phyloP scores from a whole-genome alignment of 1,139 yeast species.

The Zygoascus sp. region DNA sequence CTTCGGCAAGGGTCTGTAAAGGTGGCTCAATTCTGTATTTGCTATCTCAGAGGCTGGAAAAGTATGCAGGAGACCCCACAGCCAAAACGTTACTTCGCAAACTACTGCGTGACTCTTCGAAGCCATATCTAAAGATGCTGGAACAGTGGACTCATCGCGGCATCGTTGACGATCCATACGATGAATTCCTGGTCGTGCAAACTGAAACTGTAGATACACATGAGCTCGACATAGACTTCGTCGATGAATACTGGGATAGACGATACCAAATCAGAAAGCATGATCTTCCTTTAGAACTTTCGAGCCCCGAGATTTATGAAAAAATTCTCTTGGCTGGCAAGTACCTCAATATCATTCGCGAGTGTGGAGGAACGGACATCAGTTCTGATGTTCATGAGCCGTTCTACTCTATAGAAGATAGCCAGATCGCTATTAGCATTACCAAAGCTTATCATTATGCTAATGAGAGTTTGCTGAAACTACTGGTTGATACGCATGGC shows the following conservation, averaged over 20 bases:
- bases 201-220: constrained; percentile 38
- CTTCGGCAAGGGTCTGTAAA: constrained; percentile 27
- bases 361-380: constrained; percentile 43
- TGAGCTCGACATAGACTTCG: constrained; percentile 42
- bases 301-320: constrained; percentile 49
- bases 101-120: constrained; percentile 57
- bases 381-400: constrained; percentile 19
- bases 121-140: constrained; percentile 62
- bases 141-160: constrained; percentile 79
- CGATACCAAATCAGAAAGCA: constrained; percentile 70
- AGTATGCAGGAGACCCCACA: constrained; percentile 61
- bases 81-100: constrained; percentile 49
- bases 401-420: constrained; percentile 50
- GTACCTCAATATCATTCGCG: constrained; percentile 66
- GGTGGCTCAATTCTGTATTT: constrained; percentile 43
- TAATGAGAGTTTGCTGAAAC: constrained; percentile 53
- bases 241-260: constrained; percentile 85
- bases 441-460: constrained; percentile 65
- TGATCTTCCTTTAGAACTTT: constrained; percentile 67
- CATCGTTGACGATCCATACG: constrained; percentile 66
- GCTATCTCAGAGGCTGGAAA: constrained; percentile 53
- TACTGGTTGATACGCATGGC: constrained; percentile 60
- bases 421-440: constrained; percentile 52
- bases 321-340: constrained; percentile 82
- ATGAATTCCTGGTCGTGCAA: constrained; percentile 64